A percentile compares a stretch with the other conserved stretches of the same genome.
These are phyloP conservation scores for Metarhizium rileyi DNA, from an alignment of 2,329 filamentous ascomycete genomes.

Conservation along the genomic window DNA sequence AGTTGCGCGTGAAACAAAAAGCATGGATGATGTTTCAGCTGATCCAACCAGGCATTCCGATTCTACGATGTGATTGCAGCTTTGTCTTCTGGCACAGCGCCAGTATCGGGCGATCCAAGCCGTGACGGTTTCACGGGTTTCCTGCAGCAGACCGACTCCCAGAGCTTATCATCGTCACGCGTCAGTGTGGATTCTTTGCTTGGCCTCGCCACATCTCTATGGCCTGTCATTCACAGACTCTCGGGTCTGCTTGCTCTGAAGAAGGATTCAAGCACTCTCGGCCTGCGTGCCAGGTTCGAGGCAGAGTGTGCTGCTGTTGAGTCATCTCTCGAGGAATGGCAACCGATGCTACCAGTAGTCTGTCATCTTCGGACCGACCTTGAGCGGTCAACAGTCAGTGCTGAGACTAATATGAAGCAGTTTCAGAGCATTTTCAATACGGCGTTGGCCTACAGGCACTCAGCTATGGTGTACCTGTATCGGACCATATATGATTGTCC, in stretches of 20 bases:
- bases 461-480: slow-evolving; percentile 48
- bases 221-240: slow-evolving; percentile 53
- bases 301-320: slow-evolving; percentile 45
- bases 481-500: slow-evolving; percentile 41
- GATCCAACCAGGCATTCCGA: slow-evolving; percentile 43
- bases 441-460: slow-evolving; percentile 50
- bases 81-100: slow-evolving; percentile 49
- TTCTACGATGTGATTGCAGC: slow-evolving; percentile 59
- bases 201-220: slow-evolving; percentile 51
- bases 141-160: slow-evolving; percentile 35
- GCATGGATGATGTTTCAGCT: neutral
- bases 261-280: slow-evolving; percentile 36
- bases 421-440: slow-evolving; percentile 48
- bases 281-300: slow-evolving; percentile 40
- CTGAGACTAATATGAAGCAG: slow-evolving; percentile 26
- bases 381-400: neutral
- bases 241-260: slow-evolving; percentile 46
- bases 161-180: slow-evolving; percentile 34
- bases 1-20: slow-evolving; percentile 7
- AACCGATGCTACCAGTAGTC: slow-evolving; percentile 37
- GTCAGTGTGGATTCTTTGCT: slow-evolving; percentile 49
- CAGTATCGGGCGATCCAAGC: slow-evolving; percentile 40
- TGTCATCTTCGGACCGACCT: neutral
- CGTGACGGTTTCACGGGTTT: slow-evolving; percentile 36
- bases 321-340: slow-evolving; percentile 44